Conservation (phyloP, 2,329 filamentous ascomycete species). For the Fusarium napiforme region DNA sequence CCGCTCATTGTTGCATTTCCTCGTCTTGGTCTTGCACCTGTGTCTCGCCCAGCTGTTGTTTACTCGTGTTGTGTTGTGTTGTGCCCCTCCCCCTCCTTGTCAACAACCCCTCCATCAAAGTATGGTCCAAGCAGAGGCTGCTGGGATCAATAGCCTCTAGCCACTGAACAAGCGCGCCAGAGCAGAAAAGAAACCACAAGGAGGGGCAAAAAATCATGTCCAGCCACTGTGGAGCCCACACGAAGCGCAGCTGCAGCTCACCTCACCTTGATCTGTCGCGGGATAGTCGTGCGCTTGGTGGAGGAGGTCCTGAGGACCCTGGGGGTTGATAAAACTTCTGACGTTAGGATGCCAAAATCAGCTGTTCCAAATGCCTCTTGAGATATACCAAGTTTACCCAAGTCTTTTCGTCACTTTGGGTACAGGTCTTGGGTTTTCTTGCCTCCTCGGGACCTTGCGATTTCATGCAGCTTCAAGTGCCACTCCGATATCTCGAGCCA, state of each 20-base stretch:
- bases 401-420: not conserved
- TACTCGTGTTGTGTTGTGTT: constrained; percentile 15
- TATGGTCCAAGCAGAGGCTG: constrained; percentile 31
- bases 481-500: constrained; percentile 16
- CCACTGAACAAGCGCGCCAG: constrained; percentile 21
- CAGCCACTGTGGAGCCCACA: constrained; percentile 36
- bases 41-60: constrained; percentile 23
- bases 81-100: constrained; percentile 36
- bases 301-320: constrained; percentile 17
- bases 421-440: not conserved
- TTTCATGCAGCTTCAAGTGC: constrained; percentile 16
- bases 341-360: not conserved
- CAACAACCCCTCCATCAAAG: constrained; percentile 37
- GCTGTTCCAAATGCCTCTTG: not conserved
- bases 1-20: constrained; percentile 14
- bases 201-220: constrained; percentile 34
- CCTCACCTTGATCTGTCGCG: constrained; percentile 34
- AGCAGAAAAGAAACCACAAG: constrained; percentile 1
- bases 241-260: constrained; percentile 40
- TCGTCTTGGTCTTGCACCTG: constrained; percentile 9
- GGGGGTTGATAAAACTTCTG: not conserved
- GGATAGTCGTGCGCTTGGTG: constrained; percentile 5
- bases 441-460: not conserved
- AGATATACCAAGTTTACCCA: not conserved
- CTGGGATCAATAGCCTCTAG: constrained; percentile 22